Evolutionary conservation across 208 protist species (phyloP), one percentile per base, ranked within the genome.

Genomic region (Acanthamoeba rhysodes): DNA sequence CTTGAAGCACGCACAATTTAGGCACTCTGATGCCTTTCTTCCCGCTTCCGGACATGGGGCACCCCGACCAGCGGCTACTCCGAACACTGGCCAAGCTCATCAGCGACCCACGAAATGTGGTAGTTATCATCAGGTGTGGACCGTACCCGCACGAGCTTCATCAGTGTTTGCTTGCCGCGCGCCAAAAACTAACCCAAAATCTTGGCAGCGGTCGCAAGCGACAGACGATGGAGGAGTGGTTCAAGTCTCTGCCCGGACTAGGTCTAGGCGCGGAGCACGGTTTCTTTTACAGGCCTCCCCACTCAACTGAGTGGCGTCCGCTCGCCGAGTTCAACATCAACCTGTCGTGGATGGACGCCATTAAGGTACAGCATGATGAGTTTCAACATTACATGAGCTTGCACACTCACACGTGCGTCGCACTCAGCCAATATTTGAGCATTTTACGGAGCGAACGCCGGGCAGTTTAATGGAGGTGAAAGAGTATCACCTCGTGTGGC

Each of bases 161-260:
- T 2, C 20, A 0, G 55, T 62, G 55, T 62, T 24, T 24, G 18
- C 55, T 18, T 59, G 10, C 18, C 1, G 14, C 55, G 55, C 55
- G 12, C 14, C n/a, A 70, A 70, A 76, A 12, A 41, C 29, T 3
- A 76, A 41, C 32, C 0, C 68, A 16, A 2, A 62, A 48, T 48
- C 45, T 48, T 24, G 55, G 12, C n/a, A 88, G 87, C 48, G 87
- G 87, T 3, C 87, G 87, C 37, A 93, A 70, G 41, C 87, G 87
- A 27, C 45, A 55, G 16, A 93, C 87, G 62, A 93, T 93, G 87
- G 87, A 70, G 16, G 62, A 93, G 41, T 93, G 87, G 87, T 93
- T 93, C 64, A 34, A 41, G n/a, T 50, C 32, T 9, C 55, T 93
- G 37, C 87, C 87, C 24, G 87, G 87, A 7, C 87, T 93, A 12